Base-by-base conservation (phyloP, 495 filamentous ascomycete genomes). In the Podospora sp. region DNA sequence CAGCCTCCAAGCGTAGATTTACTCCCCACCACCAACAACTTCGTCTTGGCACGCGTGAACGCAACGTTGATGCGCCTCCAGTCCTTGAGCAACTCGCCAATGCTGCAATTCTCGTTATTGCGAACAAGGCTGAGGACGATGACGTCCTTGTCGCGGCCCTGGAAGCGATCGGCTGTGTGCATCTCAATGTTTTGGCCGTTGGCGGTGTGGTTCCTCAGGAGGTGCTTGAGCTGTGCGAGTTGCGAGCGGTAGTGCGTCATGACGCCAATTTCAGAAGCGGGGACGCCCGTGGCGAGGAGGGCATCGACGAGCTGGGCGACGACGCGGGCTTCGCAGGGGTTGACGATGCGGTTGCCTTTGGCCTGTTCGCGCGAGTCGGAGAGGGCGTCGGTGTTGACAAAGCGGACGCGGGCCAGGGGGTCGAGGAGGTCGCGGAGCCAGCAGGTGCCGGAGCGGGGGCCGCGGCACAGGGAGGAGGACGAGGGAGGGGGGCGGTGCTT, bases 161-260 rank as follows among this genome's bases (percentile, higher is more conserved):
- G 95, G 77, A 97, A 99, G 62, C 92, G 92, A 73, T 99, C 95
- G 6, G 95, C 92, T 0, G 95, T 97, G 78, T 97, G 92, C 86
- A 97, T 92, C 77, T 99, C 95, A 14, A 99, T 87, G 26, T 12
- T 20, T 35, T 2, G 12, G n/a, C 24, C 40, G 57, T 49, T 4
- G 11, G 40, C 24, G 14, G 60, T 27, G 57, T 77, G 70, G 6
- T 69, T 61, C 50, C 79, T 75, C 1, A 86, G 76, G 5, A 75
- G 69, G 35, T 86, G 78, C 46, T 81, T 82, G 0, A 86, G 76
- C 18, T 83, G 72, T 0, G 82, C 77, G 0, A 99, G 89, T 75
- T 99, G 95, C 33, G 91, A 94, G 68, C 94, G 91, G 80, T 99
- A 99, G 76, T 97, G 92, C n/a, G 95, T 96, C 75, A 99, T 97